A percentile compares a stretch with the other conserved stretches of the same genome.
phyloP scores from a whole-genome alignment of 257 asterid genomes.

The Verbascum thapsus region DNA sequence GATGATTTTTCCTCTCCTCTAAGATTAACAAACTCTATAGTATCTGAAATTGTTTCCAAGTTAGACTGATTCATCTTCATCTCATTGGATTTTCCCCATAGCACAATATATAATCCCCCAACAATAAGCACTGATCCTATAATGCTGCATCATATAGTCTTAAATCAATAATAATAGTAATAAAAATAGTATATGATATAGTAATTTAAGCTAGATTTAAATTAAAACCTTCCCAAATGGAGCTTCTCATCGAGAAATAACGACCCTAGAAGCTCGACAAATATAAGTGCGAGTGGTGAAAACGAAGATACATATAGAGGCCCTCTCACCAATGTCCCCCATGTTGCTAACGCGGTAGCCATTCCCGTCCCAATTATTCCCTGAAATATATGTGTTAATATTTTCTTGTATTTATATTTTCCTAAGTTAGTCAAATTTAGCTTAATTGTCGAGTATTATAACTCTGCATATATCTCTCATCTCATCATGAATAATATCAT shows the following conservation, averaged over 20 bases:
- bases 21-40: slow-evolving; percentile 1
- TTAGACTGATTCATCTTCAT: neutral
- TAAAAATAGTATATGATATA: neutral
- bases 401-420: too few relatives aligned
- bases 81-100: slow-evolving; percentile 43
- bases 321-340: slow-evolving; percentile 41
- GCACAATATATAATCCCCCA: slow-evolving; percentile 35
- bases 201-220: neutral
- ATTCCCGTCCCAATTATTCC: slow-evolving; percentile 43
- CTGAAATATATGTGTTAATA: slow-evolving; percentile 19
- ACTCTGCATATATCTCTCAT: too few relatives aligned
- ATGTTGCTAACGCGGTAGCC: slow-evolving; percentile 23
- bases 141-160: slow-evolving; percentile 14
- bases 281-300: slow-evolving; percentile 35
- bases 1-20: slow-evolving; percentile 13
- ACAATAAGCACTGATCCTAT: slow-evolving; percentile 40
- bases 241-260: slow-evolving; percentile 36
- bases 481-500: too few relatives aligned
- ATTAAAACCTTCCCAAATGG: slow-evolving; percentile 51
- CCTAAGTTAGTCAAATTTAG: too few relatives aligned
- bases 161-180: neutral
- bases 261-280: slow-evolving; percentile 40
- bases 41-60: neutral
- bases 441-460: too few relatives aligned
- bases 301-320: slow-evolving; percentile 45